These are phyloP conservation scores for Penicillium capsulatum DNA, from an alignment of 2,329 filamentous ascomycete species.

Conservation along the genomic window DNA sequence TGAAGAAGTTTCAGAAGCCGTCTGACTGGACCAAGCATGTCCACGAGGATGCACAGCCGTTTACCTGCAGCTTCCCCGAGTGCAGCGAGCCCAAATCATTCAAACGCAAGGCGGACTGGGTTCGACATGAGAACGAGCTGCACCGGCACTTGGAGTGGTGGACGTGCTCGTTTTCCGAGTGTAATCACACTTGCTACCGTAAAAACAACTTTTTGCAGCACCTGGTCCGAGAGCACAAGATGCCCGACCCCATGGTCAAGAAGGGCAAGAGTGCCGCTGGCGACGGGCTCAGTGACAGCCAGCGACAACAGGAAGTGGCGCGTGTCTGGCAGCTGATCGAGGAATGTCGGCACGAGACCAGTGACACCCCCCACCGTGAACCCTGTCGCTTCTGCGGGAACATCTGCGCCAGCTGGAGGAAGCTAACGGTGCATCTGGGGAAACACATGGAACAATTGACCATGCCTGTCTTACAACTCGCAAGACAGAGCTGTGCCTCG, in stretches of 20 bases:
- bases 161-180: constrained; percentile 77
- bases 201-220: constrained; percentile 93
- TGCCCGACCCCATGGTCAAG: constrained; percentile 74
- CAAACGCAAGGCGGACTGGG: constrained; percentile 94
- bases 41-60: constrained; percentile 87
- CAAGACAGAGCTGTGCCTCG: constrained; percentile 41
- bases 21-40: constrained; percentile 98
- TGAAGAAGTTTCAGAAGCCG: constrained; percentile 82
- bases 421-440: constrained; percentile 84
- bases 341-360: constrained; percentile 67
- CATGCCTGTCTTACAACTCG: constrained; percentile 65
- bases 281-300: constrained; percentile 24
- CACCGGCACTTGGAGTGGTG: constrained; percentile 90
- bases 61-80: constrained; percentile 82
- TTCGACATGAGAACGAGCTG: constrained; percentile 86
- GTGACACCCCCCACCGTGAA: constrained; percentile 64
- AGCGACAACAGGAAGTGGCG: constrained; percentile 47
- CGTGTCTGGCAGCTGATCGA: constrained; percentile 75
- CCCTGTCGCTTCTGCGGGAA: constrained; percentile 84
- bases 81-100: constrained; percentile 86
- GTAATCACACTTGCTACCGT: constrained; percentile 75
- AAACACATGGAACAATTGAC: constrained; percentile 94
- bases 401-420: constrained; percentile 80
- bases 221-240: constrained; percentile 85
- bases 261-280: constrained; percentile 54